Evolutionary conservation across 139 green algal genomes (phyloP).

Genomic region (Chlorella vulgaris): DNA sequence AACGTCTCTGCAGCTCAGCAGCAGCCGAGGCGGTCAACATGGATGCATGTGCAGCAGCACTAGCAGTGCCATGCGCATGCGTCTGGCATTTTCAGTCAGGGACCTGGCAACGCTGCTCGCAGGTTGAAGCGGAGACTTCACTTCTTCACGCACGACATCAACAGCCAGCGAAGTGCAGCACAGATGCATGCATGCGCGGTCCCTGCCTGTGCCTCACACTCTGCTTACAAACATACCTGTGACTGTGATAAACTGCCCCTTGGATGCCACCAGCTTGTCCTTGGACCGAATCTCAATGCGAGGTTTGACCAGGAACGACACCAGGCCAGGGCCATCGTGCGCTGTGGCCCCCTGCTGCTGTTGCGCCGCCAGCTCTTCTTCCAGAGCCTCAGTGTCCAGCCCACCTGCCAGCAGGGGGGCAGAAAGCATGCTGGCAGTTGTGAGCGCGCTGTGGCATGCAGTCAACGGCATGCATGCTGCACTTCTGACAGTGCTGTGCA

Average conservation of each 20-base stretch:
- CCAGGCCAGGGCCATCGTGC: conserved; percentile 35
- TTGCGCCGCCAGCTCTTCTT: conserved; percentile 33
- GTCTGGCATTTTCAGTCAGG: no score
- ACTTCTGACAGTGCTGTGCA: no score
- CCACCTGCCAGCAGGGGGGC: conserved; percentile 35
- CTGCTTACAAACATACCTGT: no score
- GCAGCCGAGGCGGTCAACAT: neutral
- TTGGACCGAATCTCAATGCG: conserved; percentile 41
- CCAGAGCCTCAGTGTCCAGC: conserved; percentile 45
- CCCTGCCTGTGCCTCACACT: no score
- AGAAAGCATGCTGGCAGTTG: neutral
- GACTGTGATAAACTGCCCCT: conserved; percentile 67
- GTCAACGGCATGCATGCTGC: no score
- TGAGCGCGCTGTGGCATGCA: no score
- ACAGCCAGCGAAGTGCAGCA: no score
- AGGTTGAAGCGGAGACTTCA: no score
- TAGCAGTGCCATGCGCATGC: neutral
- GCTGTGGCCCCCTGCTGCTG: neutral
- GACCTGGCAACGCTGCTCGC: no score
- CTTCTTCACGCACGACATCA: no score
- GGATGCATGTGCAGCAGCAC: neutral
- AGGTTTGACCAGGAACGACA: conserved; percentile 41
- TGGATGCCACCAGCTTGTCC: conserved; percentile 57
- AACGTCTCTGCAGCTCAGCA: conserved; percentile 34
- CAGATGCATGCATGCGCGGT: no score